Conservation (phyloP, 2,329 filamentous ascomycete species). For the Piedraia hortae region DNA sequence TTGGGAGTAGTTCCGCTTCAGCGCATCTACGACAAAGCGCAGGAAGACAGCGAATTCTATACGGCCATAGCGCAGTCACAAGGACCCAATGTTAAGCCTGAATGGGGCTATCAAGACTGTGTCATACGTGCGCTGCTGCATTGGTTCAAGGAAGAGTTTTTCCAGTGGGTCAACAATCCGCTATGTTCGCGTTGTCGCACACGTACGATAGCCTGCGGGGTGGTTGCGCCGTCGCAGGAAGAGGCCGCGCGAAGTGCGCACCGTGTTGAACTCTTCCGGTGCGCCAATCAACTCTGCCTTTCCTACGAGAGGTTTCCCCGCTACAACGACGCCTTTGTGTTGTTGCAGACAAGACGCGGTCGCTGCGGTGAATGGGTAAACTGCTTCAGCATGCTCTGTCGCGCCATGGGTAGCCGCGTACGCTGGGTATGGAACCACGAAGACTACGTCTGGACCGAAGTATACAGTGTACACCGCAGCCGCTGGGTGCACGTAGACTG, state of each 20-base stretch:
- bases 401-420: conserved; percentile 68
- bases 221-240: conserved; percentile 62
- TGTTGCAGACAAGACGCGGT: conserved; percentile 64
- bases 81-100: conserved; percentile 44
- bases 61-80: conserved; percentile 71
- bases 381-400: conserved; percentile 94
- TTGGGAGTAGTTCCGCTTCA: conserved; percentile 66
- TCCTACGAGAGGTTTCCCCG: conserved; percentile 72
- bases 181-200: conserved; percentile 56
- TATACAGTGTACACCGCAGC: conserved; percentile 80
- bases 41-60: conserved; percentile 74
- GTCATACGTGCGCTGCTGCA: conserved; percentile 69
- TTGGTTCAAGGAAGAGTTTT: conserved; percentile 92
- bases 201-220: conserved; percentile 57
- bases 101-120: conserved; percentile 96
- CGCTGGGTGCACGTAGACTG: conserved; percentile 93
- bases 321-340: conserved; percentile 81
- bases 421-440: conserved; percentile 97
- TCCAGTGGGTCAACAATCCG: conserved; percentile 91
- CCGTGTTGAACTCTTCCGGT: conserved; percentile 72
- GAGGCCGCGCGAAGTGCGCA: conserved; percentile 71
- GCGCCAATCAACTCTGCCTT: conserved; percentile 47
- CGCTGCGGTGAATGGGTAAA: conserved; percentile 92
- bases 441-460: conserved; percentile 92
- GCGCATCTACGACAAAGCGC: conserved; percentile 74